These are phyloP conservation scores for Lasiosphaeris hirsuta DNA, from an alignment of 495 filamentous ascomycete genomes.

Conservation along the genomic window DNA sequence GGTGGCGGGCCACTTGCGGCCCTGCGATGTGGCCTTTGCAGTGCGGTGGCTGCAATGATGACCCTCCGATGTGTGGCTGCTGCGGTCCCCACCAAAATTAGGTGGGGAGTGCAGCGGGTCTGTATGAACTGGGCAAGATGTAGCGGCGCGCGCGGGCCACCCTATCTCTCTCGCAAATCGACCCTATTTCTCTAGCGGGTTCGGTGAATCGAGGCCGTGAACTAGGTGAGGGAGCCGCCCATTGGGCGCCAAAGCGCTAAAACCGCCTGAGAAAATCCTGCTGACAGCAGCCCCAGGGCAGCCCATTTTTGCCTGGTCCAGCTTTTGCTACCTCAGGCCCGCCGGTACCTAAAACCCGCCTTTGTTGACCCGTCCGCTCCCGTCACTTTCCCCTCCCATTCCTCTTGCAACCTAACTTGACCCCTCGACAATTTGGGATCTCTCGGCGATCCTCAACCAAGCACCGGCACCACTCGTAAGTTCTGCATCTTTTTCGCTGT, in stretches of 20 bases:
- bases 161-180: too few species aligned
- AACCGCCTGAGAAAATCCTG: constrained; percentile 26
- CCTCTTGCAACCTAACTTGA: constrained; percentile 27
- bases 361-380: constrained; percentile 25
- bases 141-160: too few species aligned
- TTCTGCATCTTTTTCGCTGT: background rate
- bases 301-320: constrained; percentile 1
- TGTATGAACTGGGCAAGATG: too few species aligned
- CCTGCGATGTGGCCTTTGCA: too few species aligned
- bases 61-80: too few species aligned
- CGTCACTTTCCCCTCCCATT: constrained; percentile 20
- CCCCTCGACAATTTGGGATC: constrained; percentile 15
- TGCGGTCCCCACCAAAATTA: too few species aligned
- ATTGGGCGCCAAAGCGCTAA: constrained; percentile 23
- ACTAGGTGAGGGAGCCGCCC: constrained; percentile 5
- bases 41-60: too few species aligned
- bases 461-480: constrained; percentile 3
- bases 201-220: too few species aligned
- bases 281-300: constrained; percentile 8
- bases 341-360: constrained; percentile 18
- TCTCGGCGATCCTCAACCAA: constrained; percentile 14
- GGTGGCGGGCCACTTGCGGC: too few species aligned
- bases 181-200: too few species aligned
- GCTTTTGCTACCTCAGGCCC: constrained; percentile 13
- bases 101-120: too few species aligned